Evolutionary conservation across 805 yeast genomes (phyloP).

Genomic region (Wickerhamiella nectarea): DNA sequence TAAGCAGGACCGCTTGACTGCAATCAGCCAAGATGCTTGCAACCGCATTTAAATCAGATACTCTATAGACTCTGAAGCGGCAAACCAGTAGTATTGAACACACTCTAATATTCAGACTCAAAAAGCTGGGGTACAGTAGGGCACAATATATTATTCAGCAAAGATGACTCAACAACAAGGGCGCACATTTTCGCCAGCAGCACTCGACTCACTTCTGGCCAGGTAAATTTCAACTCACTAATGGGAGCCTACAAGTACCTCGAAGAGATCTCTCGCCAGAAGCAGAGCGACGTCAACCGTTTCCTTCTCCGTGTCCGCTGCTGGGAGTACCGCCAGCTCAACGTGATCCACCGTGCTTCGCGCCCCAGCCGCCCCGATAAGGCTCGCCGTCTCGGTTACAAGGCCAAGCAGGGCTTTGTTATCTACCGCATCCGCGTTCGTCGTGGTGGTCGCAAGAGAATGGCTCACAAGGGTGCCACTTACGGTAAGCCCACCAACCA

Average conservation of each 20-base stretch:
- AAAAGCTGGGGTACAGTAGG: neutral
- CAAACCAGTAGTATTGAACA: too few relatives aligned
- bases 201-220: conserved; percentile 5
- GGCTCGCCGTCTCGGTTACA: conserved; percentile 99
- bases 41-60: too few relatives aligned
- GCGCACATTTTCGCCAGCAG: neutral
- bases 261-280: conserved; percentile 99
- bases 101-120: neutral
- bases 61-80: too few relatives aligned
- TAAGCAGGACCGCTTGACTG: neutral
- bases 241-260: conserved; percentile 99
- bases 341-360: conserved; percentile 95
- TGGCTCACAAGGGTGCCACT: conserved; percentile 99
- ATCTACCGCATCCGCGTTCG: conserved; percentile 98
- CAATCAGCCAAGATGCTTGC: too few relatives aligned
- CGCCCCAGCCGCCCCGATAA: conserved; percentile 99
- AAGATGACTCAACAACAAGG: neutral
- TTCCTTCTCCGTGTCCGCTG: conserved; percentile 99
- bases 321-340: conserved; percentile 99
- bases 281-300: conserved; percentile 98
- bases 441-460: conserved; percentile 99
- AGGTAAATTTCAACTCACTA: conserved; percentile 7
- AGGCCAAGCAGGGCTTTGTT: conserved; percentile 99
- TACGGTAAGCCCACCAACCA: conserved; percentile 99
- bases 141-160: neutral